These are phyloP conservation scores for Cetradonia linearis DNA, from an alignment of 495 filamentous ascomycete genomes.

Conservation along the genomic window DNA sequence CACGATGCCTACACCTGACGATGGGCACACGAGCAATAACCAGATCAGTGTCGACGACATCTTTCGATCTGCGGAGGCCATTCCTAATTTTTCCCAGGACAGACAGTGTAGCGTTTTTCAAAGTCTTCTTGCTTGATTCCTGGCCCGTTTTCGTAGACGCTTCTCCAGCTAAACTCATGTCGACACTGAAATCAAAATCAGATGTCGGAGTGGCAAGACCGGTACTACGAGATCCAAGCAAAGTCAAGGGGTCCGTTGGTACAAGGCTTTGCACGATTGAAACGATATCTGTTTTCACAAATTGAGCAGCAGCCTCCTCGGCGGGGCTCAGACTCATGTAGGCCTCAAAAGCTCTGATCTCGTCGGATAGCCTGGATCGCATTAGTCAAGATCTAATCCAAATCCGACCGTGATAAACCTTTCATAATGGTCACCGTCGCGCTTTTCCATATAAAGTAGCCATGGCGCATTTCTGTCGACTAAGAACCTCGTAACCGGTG, in stretches of 20 bases:
- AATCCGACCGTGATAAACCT: conserved; percentile 1
- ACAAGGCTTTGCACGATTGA: conserved; percentile 21
- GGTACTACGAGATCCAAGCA: conserved; percentile 45
- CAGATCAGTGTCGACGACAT: conserved; percentile 11
- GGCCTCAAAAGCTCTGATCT: conserved; percentile 38
- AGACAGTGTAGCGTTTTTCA: not conserved
- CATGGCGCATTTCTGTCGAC: conserved; percentile 14
- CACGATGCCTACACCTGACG: conserved; percentile 32
- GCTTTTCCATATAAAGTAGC: conserved; percentile 15
- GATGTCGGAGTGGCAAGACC: conserved; percentile 44
- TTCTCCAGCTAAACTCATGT: conserved; percentile 26
- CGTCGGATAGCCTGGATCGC: conserved; percentile 31
- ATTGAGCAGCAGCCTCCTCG: conserved; percentile 30
- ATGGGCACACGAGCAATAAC: conserved; percentile 21
- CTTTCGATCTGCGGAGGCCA: conserved; percentile 18
- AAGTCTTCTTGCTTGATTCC: no score
- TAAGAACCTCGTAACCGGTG: no score
- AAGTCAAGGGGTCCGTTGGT: conserved; percentile 27
- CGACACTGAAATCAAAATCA: conserved; percentile 39
- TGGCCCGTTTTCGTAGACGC: conserved; percentile 24
- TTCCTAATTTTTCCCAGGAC: conserved; percentile 25
- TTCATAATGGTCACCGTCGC: not conserved
- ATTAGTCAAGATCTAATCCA: not conserved
- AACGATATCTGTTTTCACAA: conserved; percentile 27
- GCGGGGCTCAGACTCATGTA: conserved; percentile 33